Evolutionary conservation across 2,329 filamentous ascomycete species (phyloP), one percentile per base, ranked within the genome.

Genomic region (Nectriaceae sp.): DNA sequence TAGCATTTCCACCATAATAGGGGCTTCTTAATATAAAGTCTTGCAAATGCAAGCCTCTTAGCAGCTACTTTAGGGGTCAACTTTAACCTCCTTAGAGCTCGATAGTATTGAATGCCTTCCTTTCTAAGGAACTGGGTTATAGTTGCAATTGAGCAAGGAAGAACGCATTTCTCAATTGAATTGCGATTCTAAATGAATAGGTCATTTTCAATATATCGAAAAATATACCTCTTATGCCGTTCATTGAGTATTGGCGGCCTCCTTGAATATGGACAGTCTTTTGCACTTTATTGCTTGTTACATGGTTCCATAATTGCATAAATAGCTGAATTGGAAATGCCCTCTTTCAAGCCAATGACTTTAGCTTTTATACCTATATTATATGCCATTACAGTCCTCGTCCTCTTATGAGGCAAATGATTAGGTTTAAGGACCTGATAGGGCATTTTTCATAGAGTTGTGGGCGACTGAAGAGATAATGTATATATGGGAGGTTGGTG

Each of bases 101-200:
- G 18, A 3, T 22, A 19, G 26, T 51, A 40, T 42, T 51, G 20
- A 40, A 51, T 47, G n/a, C 35, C 36, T 21, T 46, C 33, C 21
- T 46, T 47, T 21, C 20, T 8, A 37, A 51, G 48, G 39, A 39
- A 51, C 42, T 33, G n/a, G 3, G n/a, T 47, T 39, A 51, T 40
- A 35, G 48, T 51, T 1, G 11, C 13, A 26, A 44, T 41, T 40
- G 29, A 44, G 35, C 35, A 51, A 11, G 3, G 11, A 18, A 51
- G 40, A 37, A 4, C 15, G 10, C 33, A 33, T 29, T 47, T n/a
- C 15, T 51, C 13, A 39, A 47, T 16, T 19, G 47, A 6, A 3
- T 47, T 18, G 10, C 40, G 10, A 22, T 16, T 43, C 16, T 8
- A 4, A 16, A 51, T 47, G 29, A 51, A 51, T 47, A 40, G 48